Conservation (phyloP, 495 filamentous ascomycete species). For the Aspergillus funiculosus region DNA sequence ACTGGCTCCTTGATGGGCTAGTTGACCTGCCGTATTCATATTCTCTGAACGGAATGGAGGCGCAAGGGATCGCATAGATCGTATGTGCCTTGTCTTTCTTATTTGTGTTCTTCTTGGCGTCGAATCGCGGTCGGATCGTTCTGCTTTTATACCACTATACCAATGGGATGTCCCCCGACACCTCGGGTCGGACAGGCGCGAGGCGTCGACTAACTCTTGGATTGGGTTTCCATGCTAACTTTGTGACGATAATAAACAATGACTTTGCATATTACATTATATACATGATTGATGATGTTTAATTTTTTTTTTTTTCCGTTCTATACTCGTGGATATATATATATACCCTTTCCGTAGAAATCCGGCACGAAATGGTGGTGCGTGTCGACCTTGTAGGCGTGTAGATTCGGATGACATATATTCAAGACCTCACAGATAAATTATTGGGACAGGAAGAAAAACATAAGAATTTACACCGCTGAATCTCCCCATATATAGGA, state of each 20-base stretch:
- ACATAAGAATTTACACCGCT: no score
- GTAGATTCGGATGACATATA: no score
- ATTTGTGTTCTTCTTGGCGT: conserved; percentile 20
- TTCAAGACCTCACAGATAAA: no score
- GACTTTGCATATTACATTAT: not conserved
- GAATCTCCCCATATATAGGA: no score
- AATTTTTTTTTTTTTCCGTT: no score
- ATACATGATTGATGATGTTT: conserved; percentile 7
- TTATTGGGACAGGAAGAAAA: no score
- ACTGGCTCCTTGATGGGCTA: conserved; percentile 84
- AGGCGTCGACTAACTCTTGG: conserved; percentile 7
- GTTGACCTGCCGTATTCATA: conserved; percentile 69
- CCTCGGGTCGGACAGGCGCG: conserved; percentile 1
- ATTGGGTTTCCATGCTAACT: not conserved
- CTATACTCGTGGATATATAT: no score
- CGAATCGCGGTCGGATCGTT: conserved; percentile 1
- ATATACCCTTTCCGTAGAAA: no score
- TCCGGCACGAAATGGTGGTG: no score
- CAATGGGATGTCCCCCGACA: conserved; percentile 10
- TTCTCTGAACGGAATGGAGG: conserved; percentile 38
- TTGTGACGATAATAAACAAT: not conserved
- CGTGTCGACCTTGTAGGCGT: no score
- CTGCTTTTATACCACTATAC: conserved; percentile 17
- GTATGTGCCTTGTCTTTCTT: not conserved
- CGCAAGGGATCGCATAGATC: conserved; percentile 32